A percentile compares a stretch with the other conserved stretches of the same genome.
These are phyloP conservation scores for Cubamyces lactineus DNA, from an alignment of 768 basidiomycete species.

Conservation along the genomic window DNA sequence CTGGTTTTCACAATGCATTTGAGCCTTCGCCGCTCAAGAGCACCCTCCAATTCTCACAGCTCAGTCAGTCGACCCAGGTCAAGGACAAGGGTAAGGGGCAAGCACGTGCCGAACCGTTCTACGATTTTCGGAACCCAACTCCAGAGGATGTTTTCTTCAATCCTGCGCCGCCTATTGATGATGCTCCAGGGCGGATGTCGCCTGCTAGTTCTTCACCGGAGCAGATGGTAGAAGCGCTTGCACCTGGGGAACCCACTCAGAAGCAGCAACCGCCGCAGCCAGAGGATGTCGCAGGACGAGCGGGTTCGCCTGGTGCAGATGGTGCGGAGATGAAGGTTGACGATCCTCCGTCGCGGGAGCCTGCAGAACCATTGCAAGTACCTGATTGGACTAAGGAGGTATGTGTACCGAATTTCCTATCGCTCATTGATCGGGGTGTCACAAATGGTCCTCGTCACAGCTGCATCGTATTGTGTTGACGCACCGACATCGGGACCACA, in stretches of 20 bases:
- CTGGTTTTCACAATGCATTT: conserved; percentile 35
- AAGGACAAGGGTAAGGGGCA: conserved; percentile 28
- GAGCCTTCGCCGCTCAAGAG: conserved; percentile 15
- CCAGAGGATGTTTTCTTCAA: conserved; percentile 24
- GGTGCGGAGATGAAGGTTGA: conserved; percentile 37
- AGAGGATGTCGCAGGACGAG: conserved; percentile 24
- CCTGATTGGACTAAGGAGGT: conserved; percentile 64
- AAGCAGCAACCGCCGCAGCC: conserved; percentile 27
- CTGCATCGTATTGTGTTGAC: conserved; percentile 63
- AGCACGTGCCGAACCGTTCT: neutral
- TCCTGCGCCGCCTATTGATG: neutral
- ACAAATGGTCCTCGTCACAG: conserved; percentile 37
- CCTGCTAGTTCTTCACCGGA: neutral
- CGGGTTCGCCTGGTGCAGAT: conserved; percentile 12
- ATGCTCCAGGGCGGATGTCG: neutral
- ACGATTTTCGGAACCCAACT: neutral
- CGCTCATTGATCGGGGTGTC: too few relatives aligned
- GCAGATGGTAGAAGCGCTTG: neutral
- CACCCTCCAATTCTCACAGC: conserved; percentile 16
- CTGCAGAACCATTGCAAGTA: conserved; percentile 35
- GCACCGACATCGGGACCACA: conserved; percentile 47
- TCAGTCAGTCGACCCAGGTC: conserved; percentile 14
- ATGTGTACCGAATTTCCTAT: conserved; percentile 15
- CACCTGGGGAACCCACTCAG: neutral
- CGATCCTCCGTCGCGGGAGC: conserved; percentile 24